Conservation (phyloP, 345 rosid species). For the Psidium guajava region DNA sequence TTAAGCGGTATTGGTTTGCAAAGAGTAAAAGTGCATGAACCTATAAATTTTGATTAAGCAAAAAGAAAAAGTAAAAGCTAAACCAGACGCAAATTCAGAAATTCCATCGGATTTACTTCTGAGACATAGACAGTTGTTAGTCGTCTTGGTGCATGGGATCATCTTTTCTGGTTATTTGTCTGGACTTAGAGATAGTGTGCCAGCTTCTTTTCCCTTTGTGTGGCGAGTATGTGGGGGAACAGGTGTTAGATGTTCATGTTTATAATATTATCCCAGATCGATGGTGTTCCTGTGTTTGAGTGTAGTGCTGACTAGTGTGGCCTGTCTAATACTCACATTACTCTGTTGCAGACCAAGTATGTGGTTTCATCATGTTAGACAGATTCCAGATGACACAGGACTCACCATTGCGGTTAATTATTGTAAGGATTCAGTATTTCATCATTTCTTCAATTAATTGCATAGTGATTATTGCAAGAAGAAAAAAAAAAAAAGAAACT, state of each 20-base stretch:
- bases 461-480: background rate
- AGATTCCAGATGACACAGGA: constrained; percentile 58
- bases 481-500: background rate
- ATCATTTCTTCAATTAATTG: background rate
- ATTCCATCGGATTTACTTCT: background rate
- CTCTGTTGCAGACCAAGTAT: constrained; percentile 72
- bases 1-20: background rate
- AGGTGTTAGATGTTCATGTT: background rate
- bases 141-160: background rate
- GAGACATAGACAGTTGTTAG: background rate
- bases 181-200: background rate
- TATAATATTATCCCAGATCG: background rate
- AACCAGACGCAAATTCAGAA: background rate
- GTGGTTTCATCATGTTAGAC: constrained; percentile 98
- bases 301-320: background rate
- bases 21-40: background rate
- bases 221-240: background rate
- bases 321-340: background rate
- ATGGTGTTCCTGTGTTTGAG: background rate
- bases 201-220: background rate
- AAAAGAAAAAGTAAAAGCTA: background rate
- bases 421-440: constrained; percentile 15
- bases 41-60: background rate
- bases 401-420: constrained; percentile 74
- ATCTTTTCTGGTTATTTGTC: background rate